A percentile compares a stretch with the other conserved stretches of the same genome.
These are phyloP conservation scores for Chrysoporthe deuterocubensis DNA, from an alignment of 2,329 filamentous ascomycete genomes.

Conservation along the genomic window DNA sequence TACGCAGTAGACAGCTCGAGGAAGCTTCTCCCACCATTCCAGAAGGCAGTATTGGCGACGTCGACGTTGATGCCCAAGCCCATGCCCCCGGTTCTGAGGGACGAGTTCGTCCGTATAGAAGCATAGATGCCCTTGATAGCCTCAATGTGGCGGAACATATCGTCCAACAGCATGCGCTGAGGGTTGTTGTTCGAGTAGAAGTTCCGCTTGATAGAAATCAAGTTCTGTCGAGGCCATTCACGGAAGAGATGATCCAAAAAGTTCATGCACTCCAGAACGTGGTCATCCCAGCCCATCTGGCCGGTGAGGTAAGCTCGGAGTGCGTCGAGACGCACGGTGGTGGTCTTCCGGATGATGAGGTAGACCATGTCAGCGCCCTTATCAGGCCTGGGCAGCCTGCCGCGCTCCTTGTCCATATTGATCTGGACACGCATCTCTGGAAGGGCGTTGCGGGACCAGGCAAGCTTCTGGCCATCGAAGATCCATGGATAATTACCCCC, in stretches of 20 bases:
- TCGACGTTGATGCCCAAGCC: conserved; percentile 85
- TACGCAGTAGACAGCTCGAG: conserved; percentile 42
- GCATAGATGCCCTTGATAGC: conserved; percentile 90
- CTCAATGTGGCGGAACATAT: conserved; percentile 53
- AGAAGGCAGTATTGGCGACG: conserved; percentile 90
- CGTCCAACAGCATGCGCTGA: conserved; percentile 58
- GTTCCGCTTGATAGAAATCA: conserved; percentile 76
- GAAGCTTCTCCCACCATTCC: conserved; percentile 53
- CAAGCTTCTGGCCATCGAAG: conserved; percentile 82
- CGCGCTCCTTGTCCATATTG: conserved; percentile 72
- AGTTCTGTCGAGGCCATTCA: conserved; percentile 70
- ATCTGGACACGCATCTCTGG: conserved; percentile 59
- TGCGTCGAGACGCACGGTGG: conserved; percentile 68
- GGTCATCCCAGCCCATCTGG: conserved; percentile 63
- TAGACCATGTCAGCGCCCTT: conserved; percentile 55
- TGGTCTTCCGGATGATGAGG: conserved; percentile 67
- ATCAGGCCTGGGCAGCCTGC: conserved; percentile 37
- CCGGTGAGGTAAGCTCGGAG: conserved; percentile 70
- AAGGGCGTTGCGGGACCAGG: conserved; percentile 64
- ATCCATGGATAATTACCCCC: conserved; percentile 60
- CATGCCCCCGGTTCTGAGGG: conserved; percentile 50
- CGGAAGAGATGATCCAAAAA: conserved; percentile 91
- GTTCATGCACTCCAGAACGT: conserved; percentile 77
- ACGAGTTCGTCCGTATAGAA: conserved; percentile 74
- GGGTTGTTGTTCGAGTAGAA: conserved; percentile 68